phyloP scores from a whole-genome alignment of 225 moss, liverwort and hornwort genomes.

The Physcomitrium patens region DNA sequence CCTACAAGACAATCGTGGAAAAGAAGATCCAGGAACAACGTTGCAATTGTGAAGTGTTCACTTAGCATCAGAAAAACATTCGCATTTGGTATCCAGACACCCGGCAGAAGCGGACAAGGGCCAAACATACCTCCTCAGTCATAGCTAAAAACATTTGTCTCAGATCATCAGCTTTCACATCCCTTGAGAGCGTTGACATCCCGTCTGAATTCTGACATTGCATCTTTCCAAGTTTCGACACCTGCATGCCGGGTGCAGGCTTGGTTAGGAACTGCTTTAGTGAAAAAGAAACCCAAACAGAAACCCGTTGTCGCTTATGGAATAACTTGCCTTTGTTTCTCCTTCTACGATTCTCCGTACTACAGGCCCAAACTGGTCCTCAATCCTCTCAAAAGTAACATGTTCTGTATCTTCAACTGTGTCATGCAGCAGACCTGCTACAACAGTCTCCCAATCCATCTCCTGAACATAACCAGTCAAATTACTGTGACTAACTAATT shows the following conservation, averaged over 20 bases:
- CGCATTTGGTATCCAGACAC: not conserved
- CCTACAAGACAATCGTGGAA: not conserved
- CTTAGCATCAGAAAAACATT: not conserved
- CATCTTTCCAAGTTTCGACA: conserved; percentile 99
- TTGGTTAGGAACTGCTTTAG: conserved; percentile 27
- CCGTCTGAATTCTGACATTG: conserved; percentile 80
- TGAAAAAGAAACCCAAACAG: not conserved
- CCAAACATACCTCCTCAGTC: conserved; percentile 86
- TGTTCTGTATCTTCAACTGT: conserved; percentile 97
- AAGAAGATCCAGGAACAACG: conserved; percentile 12
- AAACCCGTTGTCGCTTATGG: not conserved
- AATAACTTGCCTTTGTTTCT: conserved; percentile 83
- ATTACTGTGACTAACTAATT: not conserved
- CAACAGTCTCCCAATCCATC: conserved; percentile 99
- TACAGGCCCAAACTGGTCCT: conserved; percentile 87
- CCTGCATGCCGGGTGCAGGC: conserved; percentile 51
- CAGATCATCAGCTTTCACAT: conserved; percentile 98
- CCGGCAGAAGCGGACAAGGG: not conserved
- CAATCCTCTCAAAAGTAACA: conserved; percentile 95
- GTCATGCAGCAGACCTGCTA: conserved; percentile 93
- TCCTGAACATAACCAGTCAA: conserved; percentile 59
- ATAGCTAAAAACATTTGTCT: conserved; percentile 99
- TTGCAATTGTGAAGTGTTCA: not conserved
- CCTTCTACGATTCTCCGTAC: conserved; percentile 99
- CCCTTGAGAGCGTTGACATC: conserved; percentile 50